Base-by-base conservation (phyloP, 2,329 filamentous ascomycete genomes). In the Shiraia bambusicola region DNA sequence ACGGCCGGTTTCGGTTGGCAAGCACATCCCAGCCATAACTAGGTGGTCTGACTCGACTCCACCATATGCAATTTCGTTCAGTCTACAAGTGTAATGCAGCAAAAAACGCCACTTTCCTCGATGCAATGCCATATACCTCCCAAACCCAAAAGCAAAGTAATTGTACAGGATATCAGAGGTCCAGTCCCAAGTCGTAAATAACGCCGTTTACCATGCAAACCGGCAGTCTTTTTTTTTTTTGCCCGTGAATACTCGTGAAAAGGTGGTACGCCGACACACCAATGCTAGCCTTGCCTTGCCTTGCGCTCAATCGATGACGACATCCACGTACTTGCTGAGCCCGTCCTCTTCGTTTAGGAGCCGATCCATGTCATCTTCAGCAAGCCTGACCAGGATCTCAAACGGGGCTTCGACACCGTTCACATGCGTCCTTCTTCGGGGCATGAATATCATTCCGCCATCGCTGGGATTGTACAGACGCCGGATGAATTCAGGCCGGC, bases 91-190 rank as follows among this genome's bases (percentile, higher is more conserved):
- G 26, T 17, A 40, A 47, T 4, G 17, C 17, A 26, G 35, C 34
- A 30, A 24, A 42, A 25, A 13, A 28, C 9, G 11, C 34, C n/a
- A 16, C 15, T 8, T 24, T 37, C 28, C 13, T 33, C 11, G 27
- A 19, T 12, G 36, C 34, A 38, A 39, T 42, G 9, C 34, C 39
- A 42, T 37, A 39, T 29, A 41, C 32, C 32, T 28, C 38, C 43
- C 36, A 46, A 43, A 44, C 38, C 43, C 36, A 46, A 43, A 44
- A 38, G 40, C 37, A 46, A 27, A 37, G 34, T 65, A 64, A 33
- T 66, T 52, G 58, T 66, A 65, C 62, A 66, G 59, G 62, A 63
- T 66, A 66, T 66, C 53, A 58, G 45, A 60, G 57, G 49, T 46
- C 57, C 50, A 53, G 40, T 52, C 54, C 54, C 46, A 54, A 50